Evolutionary conservation across 495 filamentous ascomycete species (phyloP), one percentile per base, ranked within the genome.

Genomic region (Neurospora sp.): DNA sequence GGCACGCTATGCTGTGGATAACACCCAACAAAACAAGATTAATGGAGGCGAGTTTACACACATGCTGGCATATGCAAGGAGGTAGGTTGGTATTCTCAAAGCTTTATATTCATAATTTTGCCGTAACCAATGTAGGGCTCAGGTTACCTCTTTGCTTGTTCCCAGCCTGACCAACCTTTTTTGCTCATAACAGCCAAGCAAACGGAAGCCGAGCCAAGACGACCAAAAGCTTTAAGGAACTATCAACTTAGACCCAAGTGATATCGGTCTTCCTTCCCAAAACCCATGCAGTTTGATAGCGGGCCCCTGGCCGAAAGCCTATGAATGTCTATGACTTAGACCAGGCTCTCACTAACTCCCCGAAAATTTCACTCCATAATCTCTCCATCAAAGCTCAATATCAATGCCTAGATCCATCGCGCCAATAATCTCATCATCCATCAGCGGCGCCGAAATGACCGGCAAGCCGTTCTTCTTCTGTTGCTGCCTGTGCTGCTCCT

Each of bases 401-500:
- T 96, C 93, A 76, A 96, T 92, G 12, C 91, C 93, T 74, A 96
- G 81, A 80, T 95, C 93, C 79, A 95, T 81, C 16, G 90, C 87
- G 0, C 90, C 93, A 78, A 96, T 93, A 74, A 94, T 91, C 79
- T 95, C 93, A 75, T 96, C 93, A 71, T 94, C 92, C 82, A 89
- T 91, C 70, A 94, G 88, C 22, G 91, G 89, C 77, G 90, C 88
- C 68, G 89, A 86, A 72, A 94, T 90, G 42, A 87, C 86, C 1
- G 88, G 86, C 72, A 92, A 81, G 8, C 90, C 90, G 41, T 85
- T 88, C 75, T 83, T 85, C 53, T 37, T 65, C 74, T 88, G 86
- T 69, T 80, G 78, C 37, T 82, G 81, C 74, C 86, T 86, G 82
- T 89, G 87, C 82, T 89, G 87, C 75, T 87, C 81, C 73, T 84